phyloP scores from a whole-genome alignment of 2,329 filamentous ascomycete species.

The Lasiodiplodia theobromae region DNA sequence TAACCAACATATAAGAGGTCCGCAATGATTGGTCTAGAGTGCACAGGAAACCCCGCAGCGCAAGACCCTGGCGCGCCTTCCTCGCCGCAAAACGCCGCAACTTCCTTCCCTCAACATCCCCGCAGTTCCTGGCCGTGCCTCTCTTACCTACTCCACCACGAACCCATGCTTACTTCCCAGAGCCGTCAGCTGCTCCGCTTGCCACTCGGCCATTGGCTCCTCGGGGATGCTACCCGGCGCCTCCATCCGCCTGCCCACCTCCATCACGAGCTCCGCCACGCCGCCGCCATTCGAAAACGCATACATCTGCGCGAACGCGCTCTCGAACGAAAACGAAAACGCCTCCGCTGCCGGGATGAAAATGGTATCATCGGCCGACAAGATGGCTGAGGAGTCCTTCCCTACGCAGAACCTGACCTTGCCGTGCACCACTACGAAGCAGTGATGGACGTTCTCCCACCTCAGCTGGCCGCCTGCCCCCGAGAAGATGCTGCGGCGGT shows the following conservation, averaged over 20 bases:
- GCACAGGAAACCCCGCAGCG: not conserved
- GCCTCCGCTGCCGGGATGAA: constrained; percentile 4
- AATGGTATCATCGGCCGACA: not conserved
- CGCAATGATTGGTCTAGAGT: not conserved
- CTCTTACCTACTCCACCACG: not conserved
- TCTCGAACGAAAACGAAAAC: constrained; percentile 9
- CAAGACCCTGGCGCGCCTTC: not conserved
- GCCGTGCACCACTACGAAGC: constrained; percentile 5
- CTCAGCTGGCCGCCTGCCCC: not conserved
- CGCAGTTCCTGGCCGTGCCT: not conserved
- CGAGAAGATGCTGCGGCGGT: not conserved
- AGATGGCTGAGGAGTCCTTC: not conserved
- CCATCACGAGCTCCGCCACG: constrained; percentile 5
- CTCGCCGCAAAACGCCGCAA: not conserved
- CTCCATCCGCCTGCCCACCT: constrained; percentile 4
- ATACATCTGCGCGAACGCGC: constrained; percentile 15
- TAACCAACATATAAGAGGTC: not conserved
- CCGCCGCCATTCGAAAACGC: constrained; percentile 3
- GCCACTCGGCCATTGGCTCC: constrained; percentile 8
- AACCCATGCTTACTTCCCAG: constrained; percentile 1
- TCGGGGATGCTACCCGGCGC: constrained; percentile 10
- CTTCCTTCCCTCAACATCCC: not conserved
- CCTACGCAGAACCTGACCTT: constrained; percentile 1
- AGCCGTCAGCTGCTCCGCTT: not conserved
- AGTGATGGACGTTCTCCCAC: constrained; percentile 1